These are phyloP conservation scores for Backusella luteola DNA, from an alignment of 192 early-diverging fungal genomes.

Conservation along the genomic window DNA sequence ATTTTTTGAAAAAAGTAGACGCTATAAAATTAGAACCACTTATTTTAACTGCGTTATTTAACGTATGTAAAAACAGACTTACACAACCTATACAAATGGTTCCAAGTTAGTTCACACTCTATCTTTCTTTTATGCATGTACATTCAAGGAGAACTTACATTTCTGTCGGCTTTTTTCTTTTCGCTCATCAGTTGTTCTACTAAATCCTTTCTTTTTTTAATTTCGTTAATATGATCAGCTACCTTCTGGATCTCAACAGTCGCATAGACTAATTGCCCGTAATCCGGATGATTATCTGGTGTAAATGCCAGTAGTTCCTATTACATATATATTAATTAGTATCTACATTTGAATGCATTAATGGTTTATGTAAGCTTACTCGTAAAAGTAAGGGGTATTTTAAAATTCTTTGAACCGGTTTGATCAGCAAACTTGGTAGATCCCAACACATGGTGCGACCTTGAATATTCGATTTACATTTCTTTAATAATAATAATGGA, in stretches of 20 bases:
- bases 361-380: slow-evolving; percentile 34
- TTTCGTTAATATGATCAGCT: slow-evolving; percentile 82
- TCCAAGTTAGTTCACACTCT: not conserved
- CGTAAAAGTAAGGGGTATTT: slow-evolving; percentile 91
- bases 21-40: not conserved
- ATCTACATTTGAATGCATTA: not conserved
- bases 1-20: slow-evolving; percentile 4
- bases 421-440: slow-evolving; percentile 86
- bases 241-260: slow-evolving; percentile 57
- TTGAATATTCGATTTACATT: slow-evolving; percentile 58
- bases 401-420: slow-evolving; percentile 93
- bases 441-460: slow-evolving; percentile 90
- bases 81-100: slow-evolving; percentile 30
- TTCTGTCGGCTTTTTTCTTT: slow-evolving; percentile 64
- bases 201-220: slow-evolving; percentile 82
- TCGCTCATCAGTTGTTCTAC: slow-evolving; percentile 80
- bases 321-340: not conserved
- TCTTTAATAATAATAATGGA: slow-evolving; percentile 38
- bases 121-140: not conserved
- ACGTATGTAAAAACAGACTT: slow-evolving; percentile 15
- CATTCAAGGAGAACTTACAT: slow-evolving; percentile 50
- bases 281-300: slow-evolving; percentile 52
- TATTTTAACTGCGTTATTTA: not conserved
- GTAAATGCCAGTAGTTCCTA: slow-evolving; percentile 42
- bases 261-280: slow-evolving; percentile 47